A percentile compares a stretch with the other conserved stretches of the same genome.
These are phyloP conservation scores for Tubosaeta brunneosetosa DNA, from an alignment of 768 basidiomycete species.

Conservation along the genomic window DNA sequence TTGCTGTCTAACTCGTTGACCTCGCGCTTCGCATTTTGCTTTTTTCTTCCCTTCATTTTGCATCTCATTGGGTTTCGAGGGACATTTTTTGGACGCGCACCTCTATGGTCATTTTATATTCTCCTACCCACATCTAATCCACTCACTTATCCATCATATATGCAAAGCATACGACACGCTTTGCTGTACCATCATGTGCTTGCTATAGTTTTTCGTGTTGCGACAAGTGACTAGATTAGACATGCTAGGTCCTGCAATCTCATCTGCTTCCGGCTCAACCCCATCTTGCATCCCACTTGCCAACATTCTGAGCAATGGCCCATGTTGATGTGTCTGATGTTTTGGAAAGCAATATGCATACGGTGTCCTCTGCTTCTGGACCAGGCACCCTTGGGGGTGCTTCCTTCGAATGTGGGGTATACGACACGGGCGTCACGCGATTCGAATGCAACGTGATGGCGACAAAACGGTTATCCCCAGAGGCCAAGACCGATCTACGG, in stretches of 20 bases:
- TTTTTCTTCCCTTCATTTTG: conserved; percentile 10
- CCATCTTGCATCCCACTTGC: conserved; percentile 40
- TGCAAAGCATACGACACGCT: conserved; percentile 25
- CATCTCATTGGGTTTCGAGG: conserved; percentile 13
- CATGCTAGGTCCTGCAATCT: conserved; percentile 13
- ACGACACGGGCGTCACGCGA: conserved; percentile 47
- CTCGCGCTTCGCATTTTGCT: background rate
- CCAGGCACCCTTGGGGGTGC: conserved; percentile 41
- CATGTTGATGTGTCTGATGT: conserved; percentile 26
- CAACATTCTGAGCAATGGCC: conserved; percentile 43
- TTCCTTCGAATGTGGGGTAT: conserved; percentile 36
- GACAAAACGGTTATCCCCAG: conserved; percentile 12
- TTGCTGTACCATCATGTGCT: conserved; percentile 33
- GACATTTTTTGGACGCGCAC: conserved; percentile 1
- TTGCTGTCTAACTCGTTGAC: conserved; percentile 16
- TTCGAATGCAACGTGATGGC: conserved; percentile 33
- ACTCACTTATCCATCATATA: conserved; percentile 34
- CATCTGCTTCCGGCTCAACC: conserved; percentile 37
- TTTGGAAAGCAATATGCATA: conserved; percentile 38
- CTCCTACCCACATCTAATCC: conserved; percentile 29
- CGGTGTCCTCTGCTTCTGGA: conserved; percentile 50
- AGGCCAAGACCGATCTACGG: conserved; percentile 9
- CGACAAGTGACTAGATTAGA: conserved; percentile 32
- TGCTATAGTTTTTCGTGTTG: conserved; percentile 30
- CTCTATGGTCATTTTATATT: conserved; percentile 23